Conservation (phyloP, 768 basidiomycete genomes). For the Sporobolomyces phaffii region DNA sequence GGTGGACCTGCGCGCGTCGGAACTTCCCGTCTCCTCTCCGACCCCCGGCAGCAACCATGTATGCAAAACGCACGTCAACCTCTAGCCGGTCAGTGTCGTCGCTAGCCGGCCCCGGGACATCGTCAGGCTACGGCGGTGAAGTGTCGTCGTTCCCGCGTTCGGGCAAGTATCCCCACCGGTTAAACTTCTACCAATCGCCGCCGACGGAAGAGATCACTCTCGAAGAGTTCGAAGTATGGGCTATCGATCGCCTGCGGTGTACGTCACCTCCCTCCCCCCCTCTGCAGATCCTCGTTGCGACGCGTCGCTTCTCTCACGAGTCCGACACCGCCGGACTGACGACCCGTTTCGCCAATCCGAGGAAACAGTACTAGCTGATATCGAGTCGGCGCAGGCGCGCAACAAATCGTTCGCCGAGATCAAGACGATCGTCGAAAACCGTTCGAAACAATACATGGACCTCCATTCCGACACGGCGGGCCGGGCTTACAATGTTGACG, state of each 20-base stretch:
- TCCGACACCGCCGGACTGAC: no score
- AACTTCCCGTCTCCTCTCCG: no score
- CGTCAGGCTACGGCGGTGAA: no score
- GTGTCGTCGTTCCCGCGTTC: conserved; percentile 4
- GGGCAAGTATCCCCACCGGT: conserved; percentile 57
- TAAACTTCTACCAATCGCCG: conserved; percentile 66
- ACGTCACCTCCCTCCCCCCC: conserved; percentile 41
- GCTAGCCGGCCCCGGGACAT: no score
- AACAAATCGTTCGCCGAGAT: conserved; percentile 76
- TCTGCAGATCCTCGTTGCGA: conserved; percentile 18
- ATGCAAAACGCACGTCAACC: no score
- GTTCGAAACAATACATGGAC: conserved; percentile 70
- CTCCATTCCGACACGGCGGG: conserved; percentile 58
- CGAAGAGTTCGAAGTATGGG: conserved; percentile 89
- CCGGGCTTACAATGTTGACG: conserved; percentile 51
- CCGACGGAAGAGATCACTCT: conserved; percentile 82
- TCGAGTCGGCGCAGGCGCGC: conserved; percentile 78
- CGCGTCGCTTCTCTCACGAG: no score
- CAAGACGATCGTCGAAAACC: conserved; percentile 56
- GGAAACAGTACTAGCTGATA: conserved; percentile 66
- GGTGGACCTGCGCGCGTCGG: no score
- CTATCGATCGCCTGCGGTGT: conserved; percentile 72
- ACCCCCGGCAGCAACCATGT: no score
- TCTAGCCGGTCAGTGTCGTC: no score
- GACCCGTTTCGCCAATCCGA: no score